These are phyloP conservation scores for Gloeostereum incarnatum DNA, from an alignment of 768 basidiomycete genomes.

Conservation along the genomic window DNA sequence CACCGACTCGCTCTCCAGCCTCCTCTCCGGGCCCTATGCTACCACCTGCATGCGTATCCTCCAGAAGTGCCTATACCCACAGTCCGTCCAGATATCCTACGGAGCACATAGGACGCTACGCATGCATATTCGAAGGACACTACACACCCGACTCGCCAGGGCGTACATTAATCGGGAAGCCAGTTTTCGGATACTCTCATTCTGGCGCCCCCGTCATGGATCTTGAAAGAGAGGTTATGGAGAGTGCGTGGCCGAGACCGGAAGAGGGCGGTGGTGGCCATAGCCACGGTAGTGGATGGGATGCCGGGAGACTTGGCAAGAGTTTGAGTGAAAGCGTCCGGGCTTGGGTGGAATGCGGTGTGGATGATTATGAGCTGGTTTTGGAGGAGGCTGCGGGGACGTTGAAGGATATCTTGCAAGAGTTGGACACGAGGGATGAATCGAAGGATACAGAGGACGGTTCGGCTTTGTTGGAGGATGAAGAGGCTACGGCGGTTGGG, in stretches of 20 bases:
- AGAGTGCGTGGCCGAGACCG: slow-evolving; percentile 65
- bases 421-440: slow-evolving; percentile 60
- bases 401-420: slow-evolving; percentile 64
- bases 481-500: slow-evolving; percentile 59
- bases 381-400: slow-evolving; percentile 64
- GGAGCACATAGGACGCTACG: slow-evolving; percentile 58
- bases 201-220: slow-evolving; percentile 56
- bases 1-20: slow-evolving; percentile 41
- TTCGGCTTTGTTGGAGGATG: slow-evolving; percentile 39
- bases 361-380: slow-evolving; percentile 18
- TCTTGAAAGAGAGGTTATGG: slow-evolving; percentile 56
- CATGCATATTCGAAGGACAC: slow-evolving; percentile 49
- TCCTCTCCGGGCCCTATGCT: slow-evolving; percentile 60
- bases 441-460: slow-evolving; percentile 19
- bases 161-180: slow-evolving; percentile 52
- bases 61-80: slow-evolving; percentile 48
- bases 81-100: slow-evolving; percentile 35
- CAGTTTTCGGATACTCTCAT: slow-evolving; percentile 43
- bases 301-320: slow-evolving; percentile 47
- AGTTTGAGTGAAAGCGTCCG: slow-evolving; percentile 44
- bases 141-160: slow-evolving; percentile 54
- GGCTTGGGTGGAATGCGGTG: slow-evolving; percentile 42
- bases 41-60: slow-evolving; percentile 56
- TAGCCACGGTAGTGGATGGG: slow-evolving; percentile 46
- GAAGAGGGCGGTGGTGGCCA: slow-evolving; percentile 26